These are phyloP conservation scores for Clavispora asparagi DNA, from an alignment of 805 yeast species.

Conservation along the genomic window DNA sequence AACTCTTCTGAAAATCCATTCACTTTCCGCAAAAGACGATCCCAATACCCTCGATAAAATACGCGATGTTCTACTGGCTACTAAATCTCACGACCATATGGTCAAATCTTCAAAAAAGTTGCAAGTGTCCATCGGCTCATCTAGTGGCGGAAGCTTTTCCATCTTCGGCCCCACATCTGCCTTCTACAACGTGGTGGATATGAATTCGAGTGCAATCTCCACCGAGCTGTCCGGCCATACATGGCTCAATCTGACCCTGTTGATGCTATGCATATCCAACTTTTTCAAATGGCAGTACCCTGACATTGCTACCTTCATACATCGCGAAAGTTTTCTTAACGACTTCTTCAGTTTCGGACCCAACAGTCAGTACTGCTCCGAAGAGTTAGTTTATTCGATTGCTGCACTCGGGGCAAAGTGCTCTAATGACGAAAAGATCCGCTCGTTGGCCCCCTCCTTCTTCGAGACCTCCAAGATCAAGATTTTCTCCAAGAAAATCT, in stretches of 20 bases:
- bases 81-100: neutral
- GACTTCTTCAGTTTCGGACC: slow-evolving; percentile 10
- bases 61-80: neutral
- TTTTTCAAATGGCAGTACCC: slow-evolving; percentile 16
- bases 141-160: slow-evolving; percentile 12
- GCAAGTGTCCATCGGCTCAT: slow-evolving; percentile 13
- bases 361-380: slow-evolving; percentile 11
- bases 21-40: neutral
- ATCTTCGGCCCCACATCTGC: slow-evolving; percentile 17
- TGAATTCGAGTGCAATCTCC: slow-evolving; percentile 3
- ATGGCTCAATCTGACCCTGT: slow-evolving; percentile 7
- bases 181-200: slow-evolving; percentile 12
- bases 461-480: slow-evolving; percentile 12
- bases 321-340: slow-evolving; percentile 15
- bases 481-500: slow-evolving; percentile 10
- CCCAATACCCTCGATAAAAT: slow-evolving; percentile 1
- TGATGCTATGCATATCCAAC: slow-evolving; percentile 8
- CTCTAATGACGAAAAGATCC: slow-evolving; percentile 4
- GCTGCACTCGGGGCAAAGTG: slow-evolving; percentile 17
- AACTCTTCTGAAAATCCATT: neutral
- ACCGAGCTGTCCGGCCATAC: slow-evolving; percentile 3
- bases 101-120: slow-evolving; percentile 6
- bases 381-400: slow-evolving; percentile 15
- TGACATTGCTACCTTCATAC: slow-evolving; percentile 15
- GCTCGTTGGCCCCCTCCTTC: slow-evolving; percentile 8